Evolutionary conservation across 768 basidiomycete species (phyloP).

Genomic region (Mycena olivaceomarginata): DNA sequence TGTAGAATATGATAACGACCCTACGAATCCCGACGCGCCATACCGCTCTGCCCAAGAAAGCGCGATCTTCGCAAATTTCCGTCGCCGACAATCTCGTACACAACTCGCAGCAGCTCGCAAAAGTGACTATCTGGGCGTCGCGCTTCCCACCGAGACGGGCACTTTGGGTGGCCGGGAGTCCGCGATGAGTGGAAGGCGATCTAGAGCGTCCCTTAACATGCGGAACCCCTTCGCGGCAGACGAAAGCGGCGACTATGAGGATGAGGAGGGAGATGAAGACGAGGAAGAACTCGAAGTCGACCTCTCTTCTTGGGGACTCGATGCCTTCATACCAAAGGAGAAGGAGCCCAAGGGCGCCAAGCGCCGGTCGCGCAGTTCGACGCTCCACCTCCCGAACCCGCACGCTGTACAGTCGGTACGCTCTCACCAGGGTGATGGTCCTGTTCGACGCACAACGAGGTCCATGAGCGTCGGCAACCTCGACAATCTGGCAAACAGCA

Average conservation of each 20-base stretch:
- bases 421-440: slow-evolving; percentile 64
- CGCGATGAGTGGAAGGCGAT: slow-evolving; percentile 66
- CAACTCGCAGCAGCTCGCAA: slow-evolving; percentile 63
- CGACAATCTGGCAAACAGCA: slow-evolving; percentile 58
- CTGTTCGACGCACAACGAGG: slow-evolving; percentile 63
- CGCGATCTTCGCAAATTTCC: slow-evolving; percentile 89
- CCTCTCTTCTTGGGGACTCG: slow-evolving; percentile 89
- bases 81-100: slow-evolving; percentile 72
- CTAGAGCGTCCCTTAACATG: slow-evolving; percentile 75
- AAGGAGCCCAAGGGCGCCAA: slow-evolving; percentile 67
- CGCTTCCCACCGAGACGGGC: slow-evolving; percentile 77
- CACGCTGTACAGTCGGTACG: slow-evolving; percentile 61
- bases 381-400: slow-evolving; percentile 55
- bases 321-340: slow-evolving; percentile 84
- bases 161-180: slow-evolving; percentile 69
- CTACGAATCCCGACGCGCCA: slow-evolving; percentile 76
- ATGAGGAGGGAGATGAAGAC: slow-evolving; percentile 65
- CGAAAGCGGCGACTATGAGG: slow-evolving; percentile 73
- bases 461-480: slow-evolving; percentile 82
- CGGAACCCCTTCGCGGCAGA: slow-evolving; percentile 87
- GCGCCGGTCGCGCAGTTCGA: slow-evolving; percentile 59
- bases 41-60: slow-evolving; percentile 86
- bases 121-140: slow-evolving; percentile 82
- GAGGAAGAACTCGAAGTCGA: slow-evolving; percentile 83
- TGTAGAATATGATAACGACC: slow-evolving; percentile 94